Evolutionary conservation across 192 early-diverging fungal genomes (phyloP), one percentile per base, ranked within the genome.

Genomic region (Funneliformis geosporum): DNA sequence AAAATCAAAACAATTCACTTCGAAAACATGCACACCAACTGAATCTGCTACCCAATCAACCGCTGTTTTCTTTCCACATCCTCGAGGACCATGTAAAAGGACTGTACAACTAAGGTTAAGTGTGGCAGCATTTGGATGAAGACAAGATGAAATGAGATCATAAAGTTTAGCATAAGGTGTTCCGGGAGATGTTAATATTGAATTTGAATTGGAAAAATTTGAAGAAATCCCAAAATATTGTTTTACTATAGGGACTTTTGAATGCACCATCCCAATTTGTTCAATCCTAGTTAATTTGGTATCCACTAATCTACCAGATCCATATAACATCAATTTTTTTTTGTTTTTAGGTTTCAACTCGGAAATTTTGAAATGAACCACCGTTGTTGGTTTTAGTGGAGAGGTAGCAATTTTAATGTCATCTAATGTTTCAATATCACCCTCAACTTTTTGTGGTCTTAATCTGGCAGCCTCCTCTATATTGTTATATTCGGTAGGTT

Each of bases 11-110:
- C 91, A 91, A 82, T 94, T 93, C 42, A 94, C 86, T 75, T 95
- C 93, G 77, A 90, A 91, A 9, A 95, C 23, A 73, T 97, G 92
- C 2, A 95, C 85, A 16, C 96, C 96, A 33, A 95, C 81, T n/a
- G 85, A 78, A 42, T 94, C 90, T 9, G 90, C 91, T 0, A 93
- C 89, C 69, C 87, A 84, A 21, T 85, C 82, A 2, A 96, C 84
- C 43, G 95, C 74, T 0, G 91, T 90, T 46, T 89, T 87, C 78
- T 98, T 98, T 14, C 97, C 97, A 21, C 90, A 92, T 7, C 97
- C 97, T 1, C 89, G 85, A 27, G 93, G 90, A 14, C 95, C 96
- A 76, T 93, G 91, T 25, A 98, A 73, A 43, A 97, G 80, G 0
- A 91, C 88, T 1, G 90, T 91, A 75, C 94, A 94, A 18, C 87